Conservation (phyloP, 2,329 filamentous ascomycete genomes). For the Arthrocladium fulminans region DNA sequence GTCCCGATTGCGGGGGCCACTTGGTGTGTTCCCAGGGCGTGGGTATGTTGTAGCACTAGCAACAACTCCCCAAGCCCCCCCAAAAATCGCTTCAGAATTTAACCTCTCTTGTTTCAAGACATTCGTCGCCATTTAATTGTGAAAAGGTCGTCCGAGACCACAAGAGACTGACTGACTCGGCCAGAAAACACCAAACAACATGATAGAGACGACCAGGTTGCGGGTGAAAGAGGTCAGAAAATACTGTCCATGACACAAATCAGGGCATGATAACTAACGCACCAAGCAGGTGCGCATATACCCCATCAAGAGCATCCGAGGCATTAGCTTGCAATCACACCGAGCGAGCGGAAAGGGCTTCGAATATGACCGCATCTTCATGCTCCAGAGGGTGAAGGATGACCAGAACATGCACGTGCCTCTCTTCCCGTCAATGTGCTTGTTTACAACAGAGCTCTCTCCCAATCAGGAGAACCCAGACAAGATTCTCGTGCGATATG, state of each 20-base stretch:
- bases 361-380: conserved; percentile 59
- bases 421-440: conserved; percentile 49
- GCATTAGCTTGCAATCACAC: conserved; percentile 46
- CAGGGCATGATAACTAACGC: not conserved
- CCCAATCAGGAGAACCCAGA: conserved; percentile 9
- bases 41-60: no score
- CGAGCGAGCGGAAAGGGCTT: conserved; percentile 55
- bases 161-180: not conserved
- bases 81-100: no score
- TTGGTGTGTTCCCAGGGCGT: no score
- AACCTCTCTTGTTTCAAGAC: no score
- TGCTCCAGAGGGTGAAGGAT: conserved; percentile 50
- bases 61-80: no score
- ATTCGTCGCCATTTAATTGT: no score
- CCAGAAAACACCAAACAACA: not conserved
- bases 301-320: conserved; percentile 64
- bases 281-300: conserved; percentile 42
- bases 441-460: conserved; percentile 48
- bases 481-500: conserved; percentile 16
- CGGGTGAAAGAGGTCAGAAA: conserved; percentile 7
- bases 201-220: not conserved
- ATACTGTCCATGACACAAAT: not conserved
- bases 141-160: not conserved
- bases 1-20: no score
- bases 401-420: conserved; percentile 53